Conservation (phyloP, 495 filamentous ascomycete genomes). For the Aspergillus sparsus region DNA sequence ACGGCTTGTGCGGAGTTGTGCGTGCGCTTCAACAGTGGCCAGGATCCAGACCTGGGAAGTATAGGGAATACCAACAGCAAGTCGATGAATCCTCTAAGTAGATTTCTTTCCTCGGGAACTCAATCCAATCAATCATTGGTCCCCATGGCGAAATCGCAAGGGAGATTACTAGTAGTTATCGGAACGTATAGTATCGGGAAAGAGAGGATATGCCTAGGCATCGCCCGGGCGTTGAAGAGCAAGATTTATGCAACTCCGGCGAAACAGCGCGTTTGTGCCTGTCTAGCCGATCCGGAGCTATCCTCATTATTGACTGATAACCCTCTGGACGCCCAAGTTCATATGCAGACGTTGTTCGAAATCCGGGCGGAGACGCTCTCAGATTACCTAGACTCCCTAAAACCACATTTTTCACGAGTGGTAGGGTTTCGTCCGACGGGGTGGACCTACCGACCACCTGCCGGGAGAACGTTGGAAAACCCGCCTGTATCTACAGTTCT, state of each 20-base stretch:
- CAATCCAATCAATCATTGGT: conserved; percentile 15
- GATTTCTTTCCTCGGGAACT: conserved; percentile 52
- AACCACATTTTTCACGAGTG: conserved; percentile 75
- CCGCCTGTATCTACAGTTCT: conserved; percentile 70
- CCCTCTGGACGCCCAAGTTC: conserved; percentile 85
- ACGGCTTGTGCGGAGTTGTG: conserved; percentile 88
- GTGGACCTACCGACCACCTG: conserved; percentile 83
- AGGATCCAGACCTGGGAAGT: conserved; percentile 36
- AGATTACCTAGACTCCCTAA: conserved; percentile 78
- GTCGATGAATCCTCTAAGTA: conserved; percentile 49
- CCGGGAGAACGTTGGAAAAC: conserved; percentile 60
- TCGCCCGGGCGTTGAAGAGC: conserved; percentile 79
- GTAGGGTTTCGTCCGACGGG: conserved; percentile 92
- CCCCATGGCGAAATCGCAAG: conserved; percentile 30
- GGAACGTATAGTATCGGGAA: conserved; percentile 99
- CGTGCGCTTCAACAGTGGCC: conserved; percentile 62
- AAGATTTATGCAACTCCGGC: conserved; percentile 86
- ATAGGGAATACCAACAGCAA: conserved; percentile 52
- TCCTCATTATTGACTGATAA: conserved; percentile 71
- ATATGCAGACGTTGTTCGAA: conserved; percentile 96
- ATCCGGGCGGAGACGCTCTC: conserved; percentile 82
- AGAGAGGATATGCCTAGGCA: conserved; percentile 90
- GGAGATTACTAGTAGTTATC: conserved; percentile 84
- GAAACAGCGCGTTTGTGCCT: conserved; percentile 81
- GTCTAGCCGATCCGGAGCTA: conserved; percentile 84